Base-by-base conservation (phyloP, 1,284 basidiomycete genomes). In the Sanguinoderma infundibulare region DNA sequence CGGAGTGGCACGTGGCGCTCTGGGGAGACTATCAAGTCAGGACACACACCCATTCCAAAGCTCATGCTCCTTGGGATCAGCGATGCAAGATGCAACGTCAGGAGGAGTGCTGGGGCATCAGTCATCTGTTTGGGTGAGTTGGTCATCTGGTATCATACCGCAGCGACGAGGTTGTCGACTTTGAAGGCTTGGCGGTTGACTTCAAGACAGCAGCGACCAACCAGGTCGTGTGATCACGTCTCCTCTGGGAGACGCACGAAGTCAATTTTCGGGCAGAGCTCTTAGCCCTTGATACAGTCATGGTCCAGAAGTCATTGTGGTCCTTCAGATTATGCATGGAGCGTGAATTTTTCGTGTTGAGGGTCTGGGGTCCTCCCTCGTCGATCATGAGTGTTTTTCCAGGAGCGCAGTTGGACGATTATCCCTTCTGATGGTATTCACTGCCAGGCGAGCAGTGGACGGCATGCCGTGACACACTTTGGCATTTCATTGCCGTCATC, bases 211-310 rank as follows among this genome's bases (percentile, higher is more conserved):
- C 51, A 4, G 36, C 46, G 28, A 2, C 22, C 17, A 15, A 40
- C 24, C 28, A 9, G 2, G 15, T 14, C 17, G 7, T 59, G 6
- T 28, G 56, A 2, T 6, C 15, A 1, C 17, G 14, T 14, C 20
- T 59, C 0, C 32, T 54, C 1, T 59, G 57, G 57, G 57, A 59
- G 34, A 30, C 51, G 8, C 57, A 59, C 26, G 52, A 59, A 26
- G 20, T 59, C 42, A 59, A 59, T 7, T 59, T 59, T 44, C 26
- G 57, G 5, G 52, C 52, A 3, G 57, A 59, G n/a, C 10, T 59
- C 6, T 20, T 59, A 1, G 34, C 35, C 5, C 34, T 59, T 4
- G 57, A 59, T 28, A 34, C 42, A 8, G 10, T 59, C 6, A 24
- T 46, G 12, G 36, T 49, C 24, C 51, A 54, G 14, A 46, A 49